Evolutionary conservation across 2,329 filamentous ascomycete species (phyloP).

Genomic region (Paramyrothecium roridum): DNA sequence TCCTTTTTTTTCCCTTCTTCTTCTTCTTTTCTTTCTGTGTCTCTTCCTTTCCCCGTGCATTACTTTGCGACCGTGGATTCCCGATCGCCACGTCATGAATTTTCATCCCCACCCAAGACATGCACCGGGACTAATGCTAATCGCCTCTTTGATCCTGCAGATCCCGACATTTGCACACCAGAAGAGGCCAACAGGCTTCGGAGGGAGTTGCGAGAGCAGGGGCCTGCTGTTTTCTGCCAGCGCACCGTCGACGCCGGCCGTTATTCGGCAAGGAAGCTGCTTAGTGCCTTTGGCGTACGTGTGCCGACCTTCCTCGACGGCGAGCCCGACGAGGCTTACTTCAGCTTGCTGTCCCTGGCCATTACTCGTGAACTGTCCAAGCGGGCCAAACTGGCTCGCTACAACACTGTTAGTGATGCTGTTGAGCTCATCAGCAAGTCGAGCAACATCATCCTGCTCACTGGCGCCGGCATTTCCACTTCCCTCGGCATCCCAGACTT

Average conservation of each 20-base stretch:
- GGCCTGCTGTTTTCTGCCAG: slow-evolving; percentile 74
- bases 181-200: slow-evolving; percentile 68
- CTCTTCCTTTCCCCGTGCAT: background rate
- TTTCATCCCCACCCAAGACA: background rate
- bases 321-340: slow-evolving; percentile 65
- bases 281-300: slow-evolving; percentile 79
- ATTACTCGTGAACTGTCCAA: slow-evolving; percentile 79
- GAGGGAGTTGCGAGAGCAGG: slow-evolving; percentile 69
- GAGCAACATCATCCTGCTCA: slow-evolving; percentile 87
- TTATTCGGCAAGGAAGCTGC: slow-evolving; percentile 77
- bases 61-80: background rate
- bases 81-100: background rate
- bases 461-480: slow-evolving; percentile 93
- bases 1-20: no score
- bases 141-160: slow-evolving; percentile 15
- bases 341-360: slow-evolving; percentile 70
- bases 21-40: no score
- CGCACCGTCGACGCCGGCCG: slow-evolving; percentile 66
- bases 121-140: background rate
- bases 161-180: slow-evolving; percentile 56
- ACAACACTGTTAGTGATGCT: slow-evolving; percentile 87
- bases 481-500: slow-evolving; percentile 97
- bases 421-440: slow-evolving; percentile 70
- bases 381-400: slow-evolving; percentile 72
- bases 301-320: slow-evolving; percentile 73